These are phyloP conservation scores for Xylaria curta DNA, from an alignment of 495 filamentous ascomycete genomes.

Conservation along the genomic window DNA sequence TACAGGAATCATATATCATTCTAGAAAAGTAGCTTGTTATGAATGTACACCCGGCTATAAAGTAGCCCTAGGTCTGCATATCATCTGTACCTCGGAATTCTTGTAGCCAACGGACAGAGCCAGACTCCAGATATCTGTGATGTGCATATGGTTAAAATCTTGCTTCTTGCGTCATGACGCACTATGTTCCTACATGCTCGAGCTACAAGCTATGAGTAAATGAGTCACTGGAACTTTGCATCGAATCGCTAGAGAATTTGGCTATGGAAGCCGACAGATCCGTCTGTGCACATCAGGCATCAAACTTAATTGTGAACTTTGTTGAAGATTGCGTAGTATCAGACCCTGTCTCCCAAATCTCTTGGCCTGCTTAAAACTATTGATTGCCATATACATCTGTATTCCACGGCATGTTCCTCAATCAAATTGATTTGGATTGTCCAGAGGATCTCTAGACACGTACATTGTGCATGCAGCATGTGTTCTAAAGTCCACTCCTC, in stretches of 20 bases:
- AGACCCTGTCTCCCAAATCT: not conserved
- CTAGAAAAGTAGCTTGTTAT: not conserved
- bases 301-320: not conserved
- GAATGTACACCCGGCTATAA: not conserved
- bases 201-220: not conserved
- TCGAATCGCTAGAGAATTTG: not conserved
- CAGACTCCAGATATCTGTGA: not conserved
- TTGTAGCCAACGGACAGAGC: not conserved
- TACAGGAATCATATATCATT: not conserved
- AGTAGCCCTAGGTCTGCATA: not conserved
- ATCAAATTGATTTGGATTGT: not conserved
- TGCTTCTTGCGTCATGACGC: constrained; percentile 1
- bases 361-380: not conserved
- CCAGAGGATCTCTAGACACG: constrained; percentile 8
- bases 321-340: not conserved
- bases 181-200: not conserved
- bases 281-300: not conserved
- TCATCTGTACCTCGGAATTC: not conserved
- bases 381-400: not conserved
- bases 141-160: not conserved
- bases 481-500: not conserved
- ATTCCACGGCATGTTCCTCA: not conserved
- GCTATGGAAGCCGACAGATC: constrained; percentile 5
- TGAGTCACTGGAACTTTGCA: not conserved
- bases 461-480: constrained; percentile 4